phyloP scores from a whole-genome alignment of 257 asterid species.

The Solanum bulbocastanum region DNA sequence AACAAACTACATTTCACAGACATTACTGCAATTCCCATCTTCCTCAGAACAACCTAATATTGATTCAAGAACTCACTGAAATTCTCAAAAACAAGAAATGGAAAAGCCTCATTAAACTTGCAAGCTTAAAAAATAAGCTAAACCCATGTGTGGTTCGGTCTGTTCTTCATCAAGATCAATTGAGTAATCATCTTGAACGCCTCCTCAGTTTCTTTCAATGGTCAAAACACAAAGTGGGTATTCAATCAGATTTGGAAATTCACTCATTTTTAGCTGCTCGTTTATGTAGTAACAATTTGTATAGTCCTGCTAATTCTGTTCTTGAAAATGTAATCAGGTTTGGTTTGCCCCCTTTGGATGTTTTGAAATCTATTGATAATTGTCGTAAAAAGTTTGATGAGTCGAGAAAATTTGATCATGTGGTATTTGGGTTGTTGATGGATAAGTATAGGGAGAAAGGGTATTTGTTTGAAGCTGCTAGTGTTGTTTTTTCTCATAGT shows the following conservation, averaged over 20 bases:
- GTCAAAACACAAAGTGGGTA: constrained; percentile 5
- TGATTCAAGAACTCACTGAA: constrained; percentile 3
- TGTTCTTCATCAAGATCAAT: neutral
- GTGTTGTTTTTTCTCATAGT: neutral
- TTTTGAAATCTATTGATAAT: neutral
- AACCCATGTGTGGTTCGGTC: neutral
- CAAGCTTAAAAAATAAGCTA: constrained; percentile 1
- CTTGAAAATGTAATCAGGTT: neutral
- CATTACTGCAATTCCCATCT: neutral
- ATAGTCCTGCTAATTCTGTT: neutral
- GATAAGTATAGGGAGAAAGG: constrained; percentile 8
- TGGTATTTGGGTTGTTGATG: constrained; percentile 3
- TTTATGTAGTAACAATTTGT: neutral
- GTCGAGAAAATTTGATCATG: neutral
- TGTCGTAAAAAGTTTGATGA: neutral
- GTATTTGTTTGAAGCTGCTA: constrained; percentile 3
- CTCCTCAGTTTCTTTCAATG: constrained; percentile 7
- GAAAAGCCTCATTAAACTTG: neutral
- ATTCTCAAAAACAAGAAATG: constrained; percentile 2
- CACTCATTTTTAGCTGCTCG: neutral
- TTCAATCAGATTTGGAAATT: neutral
- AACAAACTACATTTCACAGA: neutral
- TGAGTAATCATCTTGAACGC: neutral
- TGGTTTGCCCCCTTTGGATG: neutral
- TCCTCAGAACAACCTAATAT: neutral